These are phyloP conservation scores for Lipomyces lipofer DNA, from an alignment of 805 yeast species.

Conservation along the genomic window DNA sequence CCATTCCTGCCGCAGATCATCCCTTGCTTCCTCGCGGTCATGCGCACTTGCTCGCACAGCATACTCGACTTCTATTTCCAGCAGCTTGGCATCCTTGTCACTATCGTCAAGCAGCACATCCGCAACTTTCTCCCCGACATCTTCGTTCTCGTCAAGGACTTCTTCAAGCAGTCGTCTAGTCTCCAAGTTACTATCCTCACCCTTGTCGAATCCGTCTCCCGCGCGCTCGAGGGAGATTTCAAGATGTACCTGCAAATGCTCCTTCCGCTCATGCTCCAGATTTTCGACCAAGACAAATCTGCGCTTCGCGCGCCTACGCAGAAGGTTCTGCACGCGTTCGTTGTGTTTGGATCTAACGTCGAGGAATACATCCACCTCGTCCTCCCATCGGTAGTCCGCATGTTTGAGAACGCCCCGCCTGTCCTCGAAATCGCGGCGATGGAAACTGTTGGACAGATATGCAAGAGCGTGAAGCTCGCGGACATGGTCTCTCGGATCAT, in stretches of 20 bases:
- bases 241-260: conserved; percentile 78
- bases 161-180: conserved; percentile 55
- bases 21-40: conserved; percentile 82
- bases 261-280: conserved; percentile 70
- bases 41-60: conserved; percentile 70
- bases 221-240: conserved; percentile 89
- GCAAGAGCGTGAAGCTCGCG: conserved; percentile 67
- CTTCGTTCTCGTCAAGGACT: conserved; percentile 72
- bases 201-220: conserved; percentile 79
- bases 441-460: conserved; percentile 76
- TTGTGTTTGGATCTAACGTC: conserved; percentile 80
- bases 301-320: conserved; percentile 48
- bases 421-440: conserved; percentile 71
- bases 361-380: conserved; percentile 87
- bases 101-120: conserved; percentile 85
- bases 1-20: conserved; percentile 84
- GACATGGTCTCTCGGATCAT: conserved; percentile 91
- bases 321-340: conserved; percentile 77
- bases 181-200: conserved; percentile 78
- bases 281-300: conserved; percentile 66
- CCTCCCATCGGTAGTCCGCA: conserved; percentile 78
- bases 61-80: conserved; percentile 86
- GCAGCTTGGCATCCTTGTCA: conserved; percentile 75
- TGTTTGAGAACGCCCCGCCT: conserved; percentile 64
- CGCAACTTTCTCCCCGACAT: conserved; percentile 78